Base-by-base conservation (phyloP, 768 basidiomycete species). In the Porpolomopsis calyptriformis region DNA sequence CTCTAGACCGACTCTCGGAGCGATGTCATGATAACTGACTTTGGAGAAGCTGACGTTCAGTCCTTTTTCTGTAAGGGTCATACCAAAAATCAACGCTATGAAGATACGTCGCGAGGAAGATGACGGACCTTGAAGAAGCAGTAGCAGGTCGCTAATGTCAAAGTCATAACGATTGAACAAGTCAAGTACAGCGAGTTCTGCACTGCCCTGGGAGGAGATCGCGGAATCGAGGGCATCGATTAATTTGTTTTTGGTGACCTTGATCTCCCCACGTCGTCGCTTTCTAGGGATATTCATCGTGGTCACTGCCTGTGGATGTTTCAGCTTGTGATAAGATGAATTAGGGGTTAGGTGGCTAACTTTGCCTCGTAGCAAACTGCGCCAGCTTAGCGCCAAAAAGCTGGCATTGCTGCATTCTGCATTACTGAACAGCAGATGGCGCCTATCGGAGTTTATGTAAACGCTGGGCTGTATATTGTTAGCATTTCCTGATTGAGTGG, bases 1-100 rank as follows among this genome's bases (percentile, higher is more conserved):
- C 9, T 52, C 43, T 36, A 56, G 43, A 37, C 51, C 47, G 46
- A 56, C 53, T 35, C 22, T 39, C 24, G 44, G 53, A 19, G 55
- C 53, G n/a, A 55, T 52, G 29, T 42, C 45, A 41, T 25, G 34
- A 29, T 47, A 41, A 29, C 12, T 43, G 31, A 47, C 23, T 18
- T 16, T 16, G 10, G 44, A 14, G 40, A 33, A 29, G 26, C 26
- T 41, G 20, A 39, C 37, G 20, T 39, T 39, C 16, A 5, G 20
- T 20, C 37, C 16, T 20, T 39, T 39, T 20, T 39, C 37, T 39
- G 20, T 2, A 39, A 39, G 37, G n/a, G 11, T 22, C 37, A 39
- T 39, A 4, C n/a, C n/a, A n/a, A 39, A 39, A 39, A 39, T 39
- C 3, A 22, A 19, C 37, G n/a, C 20, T 12, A 12, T 39, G 16